Evolutionary conservation across 768 basidiomycete species (phyloP), one percentile per base, ranked within the genome.

Genomic region (Strobilomyces confusus): DNA sequence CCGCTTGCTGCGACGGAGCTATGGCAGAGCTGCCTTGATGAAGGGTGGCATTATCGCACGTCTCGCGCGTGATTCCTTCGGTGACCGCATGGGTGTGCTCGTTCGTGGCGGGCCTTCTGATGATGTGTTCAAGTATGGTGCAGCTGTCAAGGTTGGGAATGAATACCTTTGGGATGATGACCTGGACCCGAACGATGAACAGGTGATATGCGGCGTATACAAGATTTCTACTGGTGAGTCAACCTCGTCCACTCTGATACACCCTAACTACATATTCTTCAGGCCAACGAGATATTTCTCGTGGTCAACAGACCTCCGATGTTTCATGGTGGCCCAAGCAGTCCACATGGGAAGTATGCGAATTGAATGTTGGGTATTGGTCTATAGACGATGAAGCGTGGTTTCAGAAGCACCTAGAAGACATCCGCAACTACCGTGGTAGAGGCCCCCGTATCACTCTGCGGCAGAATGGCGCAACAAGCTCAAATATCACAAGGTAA

Each of bases 301-400:
- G 20, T 3, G 20, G 11, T 20, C 0, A 51, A 26, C 54, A 51
- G 20, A 47, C 45, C 1, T 8, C 54, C 13, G 26, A 45, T 11
- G 32, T 55, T 1, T 55, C 33, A 9, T 55, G 49, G 54, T 55
- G 54, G 54, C 54, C 40, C 0, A 55, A 55, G 6, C 32, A 55
- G 33, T 51, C 17, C 0, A 46, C 17, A 12, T 55, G 49, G 54
- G 48, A 45, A 34, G 13, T 1, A 0, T 40, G 22, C 23, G 49
- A 49, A 1, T 22, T 55, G 1, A 25, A 47, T 15, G 32, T 55
- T 0, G 44, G 54, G 1, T 47, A 51, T 45, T 55, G 49, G 49
- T 51, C 54, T 2, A 8, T 20, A 11, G 54, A 51, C 2, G 17
- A 51, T 19, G 30, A 55, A 30, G 19, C 5, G 2, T 55, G 54